These are phyloP conservation scores for Mucor piriformis DNA, from an alignment of 371 early-diverging fungal species.

Conservation along the genomic window DNA sequence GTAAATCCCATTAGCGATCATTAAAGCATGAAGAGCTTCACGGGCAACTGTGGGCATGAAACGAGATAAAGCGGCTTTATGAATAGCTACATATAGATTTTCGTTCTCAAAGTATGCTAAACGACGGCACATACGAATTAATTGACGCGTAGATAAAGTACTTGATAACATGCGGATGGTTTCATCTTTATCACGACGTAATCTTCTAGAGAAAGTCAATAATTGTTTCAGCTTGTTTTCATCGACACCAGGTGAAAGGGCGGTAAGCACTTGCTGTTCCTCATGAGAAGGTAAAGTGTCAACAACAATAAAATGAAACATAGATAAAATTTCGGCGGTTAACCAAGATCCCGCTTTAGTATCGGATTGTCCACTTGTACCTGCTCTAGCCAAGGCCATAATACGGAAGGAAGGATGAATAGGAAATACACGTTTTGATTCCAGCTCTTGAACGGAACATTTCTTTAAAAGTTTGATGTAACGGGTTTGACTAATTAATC, in stretches of 20 bases:
- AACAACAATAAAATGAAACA: conserved; percentile 79
- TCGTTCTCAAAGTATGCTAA: conserved; percentile 72
- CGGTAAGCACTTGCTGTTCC: conserved; percentile 61
- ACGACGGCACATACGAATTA: conserved; percentile 79
- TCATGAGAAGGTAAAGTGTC: conserved; percentile 67
- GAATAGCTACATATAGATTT: conserved; percentile 68
- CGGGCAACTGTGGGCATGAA: conserved; percentile 77
- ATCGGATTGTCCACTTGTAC: conserved; percentile 46
- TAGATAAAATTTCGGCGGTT: conserved; percentile 69
- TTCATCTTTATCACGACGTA: conserved; percentile 71
- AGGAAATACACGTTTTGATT: conserved; percentile 53
- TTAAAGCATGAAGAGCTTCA: conserved; percentile 67
- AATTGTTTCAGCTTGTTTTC: conserved; percentile 57
- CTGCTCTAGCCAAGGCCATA: conserved; percentile 71
- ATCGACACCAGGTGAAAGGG: conserved; percentile 68
- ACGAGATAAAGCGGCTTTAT: conserved; percentile 74
- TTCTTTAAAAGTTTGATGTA: conserved; percentile 61
- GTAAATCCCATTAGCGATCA: conserved; percentile 63
- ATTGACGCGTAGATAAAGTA: conserved; percentile 74
- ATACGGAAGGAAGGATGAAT: conserved; percentile 82
- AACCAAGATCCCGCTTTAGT: conserved; percentile 69
- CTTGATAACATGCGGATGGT: conserved; percentile 64
- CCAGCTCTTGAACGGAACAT: conserved; percentile 50
- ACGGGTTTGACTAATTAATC: conserved; percentile 59
- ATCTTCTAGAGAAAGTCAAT: conserved; percentile 64